Evolutionary conservation across 768 basidiomycete genomes (phyloP).

Genomic region (Mycena maculata): DNA sequence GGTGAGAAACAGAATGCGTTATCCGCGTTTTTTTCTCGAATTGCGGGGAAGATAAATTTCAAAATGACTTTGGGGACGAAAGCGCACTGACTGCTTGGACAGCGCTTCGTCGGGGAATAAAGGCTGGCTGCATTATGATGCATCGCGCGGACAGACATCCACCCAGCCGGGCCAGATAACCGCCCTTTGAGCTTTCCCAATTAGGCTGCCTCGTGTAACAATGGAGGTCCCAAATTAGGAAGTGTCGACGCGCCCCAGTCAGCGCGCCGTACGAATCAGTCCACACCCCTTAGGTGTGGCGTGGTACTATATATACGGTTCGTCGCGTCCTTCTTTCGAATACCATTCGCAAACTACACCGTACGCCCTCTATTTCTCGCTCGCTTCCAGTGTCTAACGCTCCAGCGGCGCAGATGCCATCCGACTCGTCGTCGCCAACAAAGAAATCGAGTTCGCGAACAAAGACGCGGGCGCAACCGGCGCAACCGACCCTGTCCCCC

Average conservation of each 20-base stretch:
- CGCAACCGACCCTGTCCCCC: conserved; percentile 55
- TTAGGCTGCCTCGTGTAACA: background rate
- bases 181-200: conserved; percentile 8
- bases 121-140: background rate
- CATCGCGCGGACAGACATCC: background rate
- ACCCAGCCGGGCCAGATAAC: background rate
- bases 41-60: background rate
- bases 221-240: background rate
- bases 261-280: conserved; percentile 7
- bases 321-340: conserved; percentile 18
- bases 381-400: conserved; percentile 13
- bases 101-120: background rate
- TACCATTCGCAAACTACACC: background rate
- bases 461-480: conserved; percentile 35
- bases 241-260: background rate
- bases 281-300: conserved; percentile 29
- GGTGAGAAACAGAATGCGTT: conserved; percentile 24
- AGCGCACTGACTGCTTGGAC: conserved; percentile 7
- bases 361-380: conserved; percentile 11
- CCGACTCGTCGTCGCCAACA: conserved; percentile 46
- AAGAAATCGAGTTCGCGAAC: conserved; percentile 40
- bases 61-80: conserved; percentile 14
- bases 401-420: conserved; percentile 51
- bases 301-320: conserved; percentile 21
- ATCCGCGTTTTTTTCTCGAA: conserved; percentile 15